These are phyloP conservation scores for Kodamaea nitidulidarum DNA, from an alignment of 805 yeast species.

Conservation along the genomic window DNA sequence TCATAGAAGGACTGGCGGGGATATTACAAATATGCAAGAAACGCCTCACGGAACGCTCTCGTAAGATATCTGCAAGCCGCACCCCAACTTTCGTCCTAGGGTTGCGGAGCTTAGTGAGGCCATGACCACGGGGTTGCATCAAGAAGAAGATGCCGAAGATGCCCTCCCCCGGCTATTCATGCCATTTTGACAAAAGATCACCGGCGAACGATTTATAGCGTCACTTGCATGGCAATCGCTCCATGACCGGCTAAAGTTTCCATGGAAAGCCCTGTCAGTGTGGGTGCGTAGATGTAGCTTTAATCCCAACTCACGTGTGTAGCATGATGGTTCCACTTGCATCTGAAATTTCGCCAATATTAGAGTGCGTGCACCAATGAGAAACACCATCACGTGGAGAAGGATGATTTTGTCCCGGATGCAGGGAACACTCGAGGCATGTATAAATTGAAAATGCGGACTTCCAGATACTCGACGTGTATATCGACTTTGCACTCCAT, in stretches of 20 bases:
- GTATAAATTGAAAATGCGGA: neutral
- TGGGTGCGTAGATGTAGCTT: too few species aligned
- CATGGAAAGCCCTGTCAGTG: too few species aligned
- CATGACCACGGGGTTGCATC: neutral
- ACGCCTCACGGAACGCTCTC: too few species aligned
- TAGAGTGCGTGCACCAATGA: too few species aligned
- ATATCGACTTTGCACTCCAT: slow-evolving; percentile 1
- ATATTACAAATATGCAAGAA: too few species aligned
- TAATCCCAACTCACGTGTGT: too few species aligned
- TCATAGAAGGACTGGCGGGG: too few species aligned
- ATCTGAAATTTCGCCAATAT: too few species aligned
- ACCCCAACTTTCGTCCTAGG: too few species aligned
- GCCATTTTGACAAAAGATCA: slow-evolving; percentile 2
- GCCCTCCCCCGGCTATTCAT: slow-evolving; percentile 2
- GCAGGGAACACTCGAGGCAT: neutral
- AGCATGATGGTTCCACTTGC: too few species aligned
- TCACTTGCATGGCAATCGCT: slow-evolving; percentile 1
- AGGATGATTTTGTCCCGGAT: neutral
- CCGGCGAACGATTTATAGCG: slow-evolving; percentile 3
- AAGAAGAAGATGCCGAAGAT: neutral
- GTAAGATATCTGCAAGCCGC: too few species aligned
- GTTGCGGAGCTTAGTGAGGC: neutral
- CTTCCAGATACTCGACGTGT: neutral
- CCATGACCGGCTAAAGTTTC: slow-evolving; percentile 1
- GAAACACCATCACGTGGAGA: too few species aligned